Evolutionary conservation across 2,329 filamentous ascomycete species (phyloP), one percentile per base, ranked within the genome.

Genomic region (Rhynchosporium secalis): DNA sequence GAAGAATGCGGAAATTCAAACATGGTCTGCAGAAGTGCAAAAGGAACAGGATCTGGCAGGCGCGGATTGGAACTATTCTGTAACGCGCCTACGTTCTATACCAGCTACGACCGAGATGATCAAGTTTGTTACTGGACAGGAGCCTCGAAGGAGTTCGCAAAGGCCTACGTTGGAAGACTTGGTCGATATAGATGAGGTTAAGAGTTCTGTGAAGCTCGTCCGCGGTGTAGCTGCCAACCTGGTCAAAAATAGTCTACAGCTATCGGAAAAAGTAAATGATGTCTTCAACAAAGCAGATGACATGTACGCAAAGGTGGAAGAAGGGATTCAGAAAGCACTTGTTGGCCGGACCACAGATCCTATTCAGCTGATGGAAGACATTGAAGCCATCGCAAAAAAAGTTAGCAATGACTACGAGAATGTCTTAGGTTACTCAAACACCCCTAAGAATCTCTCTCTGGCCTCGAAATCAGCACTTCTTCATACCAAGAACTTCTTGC

Each of bases 321-420:
- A 83, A 59, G 79, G 83, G 13, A 78, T 78, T 68, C 79, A 73
- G 62, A 83, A 81, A 55, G 88, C 81, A 28, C 76, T 82, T 5
- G 73, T 86, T 52, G 78, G 80, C 20, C 86, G 86, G 63, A 79
- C 79, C 47, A 81, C 85, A 55, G 90, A 93, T 67, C 82, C 89
- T 4, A 76, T 79, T 28, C 86, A 89, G 65, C 79, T 96, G 6
- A 80, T 95, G 56, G 84, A 92, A 65, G 95, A 98, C 73, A 92
- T 98, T 48, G 88, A 94, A 72, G 89, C 91, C 0, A 82, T 98
- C 60, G 87, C 88, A 57, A 92, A 87, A 70, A 97, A 97, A 76
- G 90, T 99, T 56, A 86, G 88, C 54, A 90, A 88, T 5, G 95
- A 98, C 75, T 91, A 92, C 72, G 88, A 92, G 68, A 88, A 91